Conservation (phyloP, 1,284 basidiomycete genomes). For the Vanrija humicola region DNA sequence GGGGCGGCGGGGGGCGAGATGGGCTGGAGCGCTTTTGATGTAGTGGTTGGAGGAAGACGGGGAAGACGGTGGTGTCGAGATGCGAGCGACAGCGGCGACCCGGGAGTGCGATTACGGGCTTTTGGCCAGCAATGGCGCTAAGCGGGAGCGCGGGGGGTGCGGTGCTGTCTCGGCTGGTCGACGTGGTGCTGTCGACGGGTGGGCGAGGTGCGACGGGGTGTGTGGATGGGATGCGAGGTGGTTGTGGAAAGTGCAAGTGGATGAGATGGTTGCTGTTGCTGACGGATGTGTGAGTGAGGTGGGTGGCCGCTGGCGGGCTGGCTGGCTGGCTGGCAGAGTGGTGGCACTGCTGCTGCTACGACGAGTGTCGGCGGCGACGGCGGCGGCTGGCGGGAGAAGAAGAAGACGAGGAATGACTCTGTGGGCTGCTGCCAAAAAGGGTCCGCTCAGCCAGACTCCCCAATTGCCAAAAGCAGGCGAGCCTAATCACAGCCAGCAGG, state of each 20-base stretch:
- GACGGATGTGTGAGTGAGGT: too few relatives aligned
- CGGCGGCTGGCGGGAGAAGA: background rate
- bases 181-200: background rate
- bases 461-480: background rate
- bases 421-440: background rate
- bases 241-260: background rate
- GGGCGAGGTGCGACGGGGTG: background rate
- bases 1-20: background rate
- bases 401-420: background rate
- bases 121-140: background rate
- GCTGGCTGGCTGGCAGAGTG: background rate
- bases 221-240: too few relatives aligned
- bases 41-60: background rate
- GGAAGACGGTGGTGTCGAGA: too few relatives aligned
- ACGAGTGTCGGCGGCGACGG: conserved; percentile 1
- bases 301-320: too few relatives aligned
- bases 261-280: background rate
- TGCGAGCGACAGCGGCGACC: too few relatives aligned
- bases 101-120: too few relatives aligned
- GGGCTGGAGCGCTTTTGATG: background rate
- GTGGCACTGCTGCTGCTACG: background rate
- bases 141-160: background rate
- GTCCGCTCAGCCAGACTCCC: background rate
- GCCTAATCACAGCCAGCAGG: background rate
- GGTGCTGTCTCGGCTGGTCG: background rate